phyloP scores from a whole-genome alignment of 805 yeast species.

The Saccharomycopsis amapae region DNA sequence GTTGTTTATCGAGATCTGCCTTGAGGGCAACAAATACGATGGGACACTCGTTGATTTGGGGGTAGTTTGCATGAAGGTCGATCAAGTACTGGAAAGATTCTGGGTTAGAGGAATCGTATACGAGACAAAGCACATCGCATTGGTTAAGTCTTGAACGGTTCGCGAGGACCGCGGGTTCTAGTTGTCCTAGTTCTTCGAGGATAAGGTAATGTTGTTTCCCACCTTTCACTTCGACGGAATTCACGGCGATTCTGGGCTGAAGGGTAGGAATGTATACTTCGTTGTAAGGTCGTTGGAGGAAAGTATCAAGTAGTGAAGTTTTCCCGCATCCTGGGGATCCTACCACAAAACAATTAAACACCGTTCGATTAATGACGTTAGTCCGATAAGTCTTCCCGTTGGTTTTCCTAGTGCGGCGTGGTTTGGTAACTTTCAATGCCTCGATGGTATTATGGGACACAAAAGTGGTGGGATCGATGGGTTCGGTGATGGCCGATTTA shows the following conservation, averaged over 20 bases:
- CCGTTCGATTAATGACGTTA: slow-evolving; percentile 73
- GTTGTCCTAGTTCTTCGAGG: slow-evolving; percentile 82
- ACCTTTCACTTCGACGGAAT: slow-evolving; percentile 87
- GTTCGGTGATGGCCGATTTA: slow-evolving; percentile 21
- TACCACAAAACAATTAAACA: slow-evolving; percentile 80
- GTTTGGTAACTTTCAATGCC: slow-evolving; percentile 76
- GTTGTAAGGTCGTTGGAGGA: slow-evolving; percentile 65
- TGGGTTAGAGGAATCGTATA: slow-evolving; percentile 94
- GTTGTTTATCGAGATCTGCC: slow-evolving; percentile 94
- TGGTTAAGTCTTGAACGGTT: slow-evolving; percentile 62
- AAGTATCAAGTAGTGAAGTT: slow-evolving; percentile 74
- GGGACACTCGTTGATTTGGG: slow-evolving; percentile 60
- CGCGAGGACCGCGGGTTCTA: slow-evolving; percentile 74
- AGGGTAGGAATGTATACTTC: slow-evolving; percentile 76
- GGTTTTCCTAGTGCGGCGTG: slow-evolving; percentile 61
- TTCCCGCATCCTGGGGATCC: slow-evolving; percentile 89
- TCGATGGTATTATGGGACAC: slow-evolving; percentile 26
- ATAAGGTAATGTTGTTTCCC: slow-evolving; percentile 94
- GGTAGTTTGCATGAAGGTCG: slow-evolving; percentile 55
- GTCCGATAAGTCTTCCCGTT: slow-evolving; percentile 63
- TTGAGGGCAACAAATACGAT: slow-evolving; percentile 84
- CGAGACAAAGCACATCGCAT: slow-evolving; percentile 85
- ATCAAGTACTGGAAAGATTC: slow-evolving; percentile 83
- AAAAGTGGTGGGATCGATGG: slow-evolving; percentile 18
- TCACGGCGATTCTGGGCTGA: slow-evolving; percentile 74